These are phyloP conservation scores for Datisca glomerata DNA, from an alignment of 306 rosid genomes.

Conservation along the genomic window DNA sequence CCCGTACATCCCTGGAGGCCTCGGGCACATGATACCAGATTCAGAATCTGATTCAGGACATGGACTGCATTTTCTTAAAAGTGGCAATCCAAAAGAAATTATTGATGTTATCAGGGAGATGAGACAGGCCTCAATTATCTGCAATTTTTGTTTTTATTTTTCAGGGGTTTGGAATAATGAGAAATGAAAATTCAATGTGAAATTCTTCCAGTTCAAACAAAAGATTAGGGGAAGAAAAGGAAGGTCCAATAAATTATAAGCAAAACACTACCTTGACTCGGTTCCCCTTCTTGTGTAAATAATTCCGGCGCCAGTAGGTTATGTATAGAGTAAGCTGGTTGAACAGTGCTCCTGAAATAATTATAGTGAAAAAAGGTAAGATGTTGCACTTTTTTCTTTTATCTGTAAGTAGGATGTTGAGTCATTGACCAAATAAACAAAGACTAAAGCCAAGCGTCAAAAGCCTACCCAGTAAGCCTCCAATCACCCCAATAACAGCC, in stretches of 20 bases:
- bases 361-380: no score
- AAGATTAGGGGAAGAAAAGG: background rate
- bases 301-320: slow-evolving; percentile 73
- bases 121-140: slow-evolving; percentile 91
- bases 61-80: slow-evolving; percentile 75
- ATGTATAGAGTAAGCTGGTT: slow-evolving; percentile 84
- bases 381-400: no score
- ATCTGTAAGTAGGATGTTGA: no score
- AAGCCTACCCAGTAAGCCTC: slow-evolving; percentile 75
- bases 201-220: no score
- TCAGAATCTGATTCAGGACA: slow-evolving; percentile 69
- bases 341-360: slow-evolving; percentile 88
- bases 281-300: slow-evolving; percentile 87
- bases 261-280: slow-evolving; percentile 56
- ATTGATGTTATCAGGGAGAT: slow-evolving; percentile 70
- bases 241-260: no score
- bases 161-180: no score
- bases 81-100: slow-evolving; percentile 89
- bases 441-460: no score
- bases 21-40: slow-evolving; percentile 78
- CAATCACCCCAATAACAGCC: slow-evolving; percentile 92
- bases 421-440: no score
- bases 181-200: no score
- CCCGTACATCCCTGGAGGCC: slow-evolving; percentile 89
- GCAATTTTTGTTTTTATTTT: no score